Evolutionary conservation across 2,329 filamentous ascomycete species (phyloP).

Genomic region (Phoma sp.): DNA sequence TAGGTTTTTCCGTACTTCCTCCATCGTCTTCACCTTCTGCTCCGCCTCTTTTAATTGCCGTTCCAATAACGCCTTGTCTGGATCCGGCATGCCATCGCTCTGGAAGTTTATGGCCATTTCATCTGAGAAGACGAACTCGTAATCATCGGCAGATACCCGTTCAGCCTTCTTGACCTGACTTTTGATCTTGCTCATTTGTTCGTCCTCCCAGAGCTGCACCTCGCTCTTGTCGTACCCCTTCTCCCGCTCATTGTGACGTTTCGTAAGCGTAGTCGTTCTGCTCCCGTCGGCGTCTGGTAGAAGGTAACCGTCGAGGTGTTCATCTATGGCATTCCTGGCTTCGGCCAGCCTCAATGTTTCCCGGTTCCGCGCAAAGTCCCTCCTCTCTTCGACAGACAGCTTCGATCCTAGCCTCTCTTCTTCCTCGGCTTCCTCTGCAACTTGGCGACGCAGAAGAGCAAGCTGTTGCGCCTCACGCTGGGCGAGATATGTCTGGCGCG

Average conservation of each 20-base stretch:
- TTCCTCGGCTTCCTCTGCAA: constrained; percentile 80
- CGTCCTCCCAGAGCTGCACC: constrained; percentile 93
- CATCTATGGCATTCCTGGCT: constrained; percentile 85
- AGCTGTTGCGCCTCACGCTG: constrained; percentile 89
- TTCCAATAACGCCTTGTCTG: constrained; percentile 74
- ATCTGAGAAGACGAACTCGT: constrained; percentile 93
- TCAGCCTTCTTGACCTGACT: constrained; percentile 65
- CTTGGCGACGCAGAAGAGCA: constrained; percentile 86
- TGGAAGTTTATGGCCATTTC: constrained; percentile 87
- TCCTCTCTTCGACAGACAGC: constrained; percentile 79
- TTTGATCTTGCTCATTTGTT: constrained; percentile 87
- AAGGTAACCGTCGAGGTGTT: constrained; percentile 88
- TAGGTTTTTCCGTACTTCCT: constrained; percentile 87
- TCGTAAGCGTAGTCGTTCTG: constrained; percentile 89
- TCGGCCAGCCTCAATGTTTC: constrained; percentile 80
- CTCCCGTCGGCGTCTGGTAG: constrained; percentile 90
- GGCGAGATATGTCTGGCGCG: constrained; percentile 89
- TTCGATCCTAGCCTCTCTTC: constrained; percentile 76
- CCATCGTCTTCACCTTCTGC: constrained; percentile 84
- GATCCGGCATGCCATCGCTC: constrained; percentile 59
- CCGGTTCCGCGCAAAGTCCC: constrained; percentile 86
- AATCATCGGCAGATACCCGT: constrained; percentile 79
- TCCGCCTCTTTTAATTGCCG: constrained; percentile 87
- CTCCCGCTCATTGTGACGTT: constrained; percentile 83
- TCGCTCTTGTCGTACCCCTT: constrained; percentile 91